A percentile compares a stretch with the other conserved stretches of the same genome.
Evolutionary conservation across 768 basidiomycete genomes (phyloP).

Genomic region (Cytidiella melzeri): DNA sequence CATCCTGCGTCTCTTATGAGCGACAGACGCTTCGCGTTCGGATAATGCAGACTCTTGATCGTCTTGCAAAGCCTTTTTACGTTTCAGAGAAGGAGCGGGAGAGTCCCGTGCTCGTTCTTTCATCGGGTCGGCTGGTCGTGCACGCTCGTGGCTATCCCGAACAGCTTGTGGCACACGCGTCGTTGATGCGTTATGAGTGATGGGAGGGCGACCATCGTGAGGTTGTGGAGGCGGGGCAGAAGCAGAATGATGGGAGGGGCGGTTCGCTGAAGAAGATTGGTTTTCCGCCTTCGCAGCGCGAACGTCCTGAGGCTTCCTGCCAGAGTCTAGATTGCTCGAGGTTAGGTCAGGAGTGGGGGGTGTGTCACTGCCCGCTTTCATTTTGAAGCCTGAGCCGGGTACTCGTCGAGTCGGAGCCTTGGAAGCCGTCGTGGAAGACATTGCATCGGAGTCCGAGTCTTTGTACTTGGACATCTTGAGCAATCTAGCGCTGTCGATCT

Average conservation of each 20-base stretch:
- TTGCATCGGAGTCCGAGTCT: conserved; percentile 12
- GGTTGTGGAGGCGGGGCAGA: background rate
- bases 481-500: conserved; percentile 37
- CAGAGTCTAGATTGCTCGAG: background rate
- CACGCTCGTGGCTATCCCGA: background rate
- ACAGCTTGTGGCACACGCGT: background rate
- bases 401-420: conserved; percentile 26
- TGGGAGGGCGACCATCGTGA: background rate
- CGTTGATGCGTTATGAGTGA: background rate
- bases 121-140: background rate
- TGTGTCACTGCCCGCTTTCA: conserved; percentile 26
- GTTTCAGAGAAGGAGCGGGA: background rate
- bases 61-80: conserved; percentile 11
- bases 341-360: conserved; percentile 7
- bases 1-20: conserved; percentile 38
- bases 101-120: conserved; percentile 6
- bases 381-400: conserved; percentile 46
- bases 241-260: background rate
- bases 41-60: conserved; percentile 10
- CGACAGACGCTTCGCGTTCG: conserved; percentile 13
- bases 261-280: background rate
- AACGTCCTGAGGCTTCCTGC: conserved; percentile 20
- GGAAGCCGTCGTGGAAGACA: conserved; percentile 16
- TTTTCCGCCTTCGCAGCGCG: conserved; percentile 23
- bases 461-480: conserved; percentile 19